Percentiles rank a stretch among this genome's conserved stretches.
Conservation (phyloP, 345 rosid species). For the Eucalyptus marginata region DNA sequence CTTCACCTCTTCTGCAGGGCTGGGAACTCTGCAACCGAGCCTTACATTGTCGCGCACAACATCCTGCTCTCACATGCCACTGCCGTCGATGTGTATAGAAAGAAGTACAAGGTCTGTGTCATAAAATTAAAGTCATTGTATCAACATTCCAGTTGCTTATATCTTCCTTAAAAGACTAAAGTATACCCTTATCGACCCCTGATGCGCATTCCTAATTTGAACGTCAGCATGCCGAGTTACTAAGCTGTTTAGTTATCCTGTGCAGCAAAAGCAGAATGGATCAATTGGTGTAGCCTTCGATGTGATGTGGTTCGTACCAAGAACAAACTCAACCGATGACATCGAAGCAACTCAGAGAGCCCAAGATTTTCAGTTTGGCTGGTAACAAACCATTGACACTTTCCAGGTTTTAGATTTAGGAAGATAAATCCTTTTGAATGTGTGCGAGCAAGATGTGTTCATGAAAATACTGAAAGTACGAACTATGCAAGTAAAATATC, state of each 20-base stretch:
- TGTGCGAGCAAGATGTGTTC: not conserved
- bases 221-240: not conserved
- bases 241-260: not conserved
- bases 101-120: slow-evolving; percentile 55
- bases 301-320: slow-evolving; percentile 80
- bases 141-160: not conserved
- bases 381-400: slow-evolving; percentile 21
- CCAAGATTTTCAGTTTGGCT: slow-evolving; percentile 96
- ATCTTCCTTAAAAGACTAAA: not conserved
- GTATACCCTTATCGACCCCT: not conserved
- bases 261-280: slow-evolving; percentile 67
- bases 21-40: slow-evolving; percentile 91
- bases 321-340: slow-evolving; percentile 38
- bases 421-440: not conserved
- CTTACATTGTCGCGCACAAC: slow-evolving; percentile 83
- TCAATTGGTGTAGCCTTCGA: slow-evolving; percentile 61
- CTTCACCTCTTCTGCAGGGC: slow-evolving; percentile 48
- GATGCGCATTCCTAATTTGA: not conserved
- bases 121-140: not conserved
- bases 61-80: slow-evolving; percentile 62
- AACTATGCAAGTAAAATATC: not conserved
- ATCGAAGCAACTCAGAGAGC: slow-evolving; percentile 85
- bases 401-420: not conserved
- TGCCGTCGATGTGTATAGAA: slow-evolving; percentile 48
- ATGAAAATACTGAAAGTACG: not conserved